Conservation (phyloP, 495 filamentous ascomycete species). For the Penicillium mononematosum region DNA sequence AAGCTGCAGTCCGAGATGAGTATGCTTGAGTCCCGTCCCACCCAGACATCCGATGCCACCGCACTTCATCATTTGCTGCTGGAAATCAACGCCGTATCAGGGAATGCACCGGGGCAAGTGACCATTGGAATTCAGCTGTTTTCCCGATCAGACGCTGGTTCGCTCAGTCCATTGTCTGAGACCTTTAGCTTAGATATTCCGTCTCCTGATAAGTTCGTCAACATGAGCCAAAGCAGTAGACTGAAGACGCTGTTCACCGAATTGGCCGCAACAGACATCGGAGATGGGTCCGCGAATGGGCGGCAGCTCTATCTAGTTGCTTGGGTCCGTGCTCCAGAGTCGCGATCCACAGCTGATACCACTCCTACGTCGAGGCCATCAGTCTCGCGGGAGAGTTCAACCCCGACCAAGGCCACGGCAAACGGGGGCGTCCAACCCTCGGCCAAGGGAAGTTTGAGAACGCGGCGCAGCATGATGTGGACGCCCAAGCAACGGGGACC, state of each 20-base stretch:
- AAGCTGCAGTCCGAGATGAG: constrained; percentile 94
- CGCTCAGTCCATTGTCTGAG: constrained; percentile 72
- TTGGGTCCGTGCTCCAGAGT: constrained; percentile 66
- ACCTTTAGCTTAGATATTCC: constrained; percentile 78
- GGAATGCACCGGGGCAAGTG: constrained; percentile 66
- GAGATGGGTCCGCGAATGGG: constrained; percentile 65
- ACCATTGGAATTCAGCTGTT: constrained; percentile 80
- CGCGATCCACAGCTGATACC: constrained; percentile 41
- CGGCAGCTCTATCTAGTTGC: constrained; percentile 80
- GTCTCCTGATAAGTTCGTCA: constrained; percentile 62
- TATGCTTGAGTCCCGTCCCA: constrained; percentile 77
- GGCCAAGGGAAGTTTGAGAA: constrained; percentile 45
- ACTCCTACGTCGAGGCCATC: constrained; percentile 31
- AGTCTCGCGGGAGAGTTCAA: constrained; percentile 38
- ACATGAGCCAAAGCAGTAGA: constrained; percentile 56
- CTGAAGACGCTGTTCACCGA: constrained; percentile 88
- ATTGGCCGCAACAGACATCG: constrained; percentile 76
- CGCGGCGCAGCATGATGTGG: constrained; percentile 85
- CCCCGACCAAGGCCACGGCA: constrained; percentile 29
- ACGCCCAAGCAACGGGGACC: constrained; percentile 42
- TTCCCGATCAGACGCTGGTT: constrained; percentile 59
- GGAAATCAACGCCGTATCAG: constrained; percentile 76
- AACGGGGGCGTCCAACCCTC: constrained; percentile 29
- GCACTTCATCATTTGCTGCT: constrained; percentile 82
- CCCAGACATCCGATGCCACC: constrained; percentile 61